Evolutionary conservation across 495 filamentous ascomycete species (phyloP).

Genomic region (Lasiosphaeria miniovina): DNA sequence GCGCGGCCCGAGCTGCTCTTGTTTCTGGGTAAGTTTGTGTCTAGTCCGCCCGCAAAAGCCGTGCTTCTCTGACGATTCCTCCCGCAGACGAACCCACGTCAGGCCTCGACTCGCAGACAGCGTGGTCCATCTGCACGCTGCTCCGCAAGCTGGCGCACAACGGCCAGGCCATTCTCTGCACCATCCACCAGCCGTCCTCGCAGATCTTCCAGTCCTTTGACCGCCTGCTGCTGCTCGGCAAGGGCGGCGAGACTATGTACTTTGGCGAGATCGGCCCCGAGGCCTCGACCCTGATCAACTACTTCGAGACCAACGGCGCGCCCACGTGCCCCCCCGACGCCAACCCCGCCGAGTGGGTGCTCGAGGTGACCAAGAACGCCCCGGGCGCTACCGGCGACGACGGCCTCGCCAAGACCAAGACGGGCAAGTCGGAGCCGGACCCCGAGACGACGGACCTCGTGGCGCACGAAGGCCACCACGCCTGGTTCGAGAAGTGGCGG

Average conservation of each 20-base stretch:
- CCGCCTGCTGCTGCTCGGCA: slow-evolving; percentile 61
- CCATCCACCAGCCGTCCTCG: slow-evolving; percentile 75
- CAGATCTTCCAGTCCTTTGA: slow-evolving; percentile 75
- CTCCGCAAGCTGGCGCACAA: slow-evolving; percentile 78
- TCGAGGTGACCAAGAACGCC: not conserved
- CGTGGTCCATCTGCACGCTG: slow-evolving; percentile 76
- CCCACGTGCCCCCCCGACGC: slow-evolving; percentile 64
- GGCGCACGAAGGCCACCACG: not conserved
- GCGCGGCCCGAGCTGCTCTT: slow-evolving; percentile 76
- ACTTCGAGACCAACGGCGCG: slow-evolving; percentile 64
- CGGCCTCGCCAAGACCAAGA: not conserved
- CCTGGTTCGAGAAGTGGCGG: slow-evolving; percentile 1
- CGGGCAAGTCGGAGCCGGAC: not conserved
- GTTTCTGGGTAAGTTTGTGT: slow-evolving; percentile 50
- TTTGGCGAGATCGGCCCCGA: slow-evolving; percentile 55
- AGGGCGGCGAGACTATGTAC: slow-evolving; percentile 66
- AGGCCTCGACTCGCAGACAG: slow-evolving; percentile 81
- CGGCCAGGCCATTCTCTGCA: slow-evolving; percentile 69
- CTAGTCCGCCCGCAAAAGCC: not conserved
- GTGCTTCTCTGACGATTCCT: not conserved
- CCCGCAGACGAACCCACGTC: slow-evolving; percentile 63
- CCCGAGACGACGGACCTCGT: not conserved
- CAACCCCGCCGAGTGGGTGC: slow-evolving; percentile 83
- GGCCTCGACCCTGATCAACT: slow-evolving; percentile 34
- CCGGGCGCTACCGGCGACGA: not conserved